A percentile compares a stretch with the other conserved stretches of the same genome.
phyloP scores from a whole-genome alignment of 2,329 filamentous ascomycete species.

The Diaporthe citrichinensis region DNA sequence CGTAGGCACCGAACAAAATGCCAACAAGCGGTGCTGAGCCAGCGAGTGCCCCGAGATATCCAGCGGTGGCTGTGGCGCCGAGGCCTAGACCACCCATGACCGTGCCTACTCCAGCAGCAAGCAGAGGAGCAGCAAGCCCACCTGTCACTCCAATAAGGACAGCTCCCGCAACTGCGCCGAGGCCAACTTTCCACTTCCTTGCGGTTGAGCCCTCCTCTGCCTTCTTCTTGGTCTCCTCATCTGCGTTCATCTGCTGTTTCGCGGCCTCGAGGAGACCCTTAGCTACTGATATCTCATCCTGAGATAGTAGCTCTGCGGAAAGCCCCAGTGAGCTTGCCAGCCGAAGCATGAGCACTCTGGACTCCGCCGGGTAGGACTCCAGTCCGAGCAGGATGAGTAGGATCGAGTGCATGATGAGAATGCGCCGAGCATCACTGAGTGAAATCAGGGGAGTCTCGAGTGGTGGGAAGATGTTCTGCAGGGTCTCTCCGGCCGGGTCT shows the following conservation, averaged over 20 bases:
- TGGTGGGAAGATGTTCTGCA: slow-evolving; percentile 67
- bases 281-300: slow-evolving; percentile 83
- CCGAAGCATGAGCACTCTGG: slow-evolving; percentile 77
- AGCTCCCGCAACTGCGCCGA: slow-evolving; percentile 90
- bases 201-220: slow-evolving; percentile 78
- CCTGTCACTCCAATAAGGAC: slow-evolving; percentile 93
- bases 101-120: slow-evolving; percentile 87
- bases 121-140: slow-evolving; percentile 86
- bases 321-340: slow-evolving; percentile 78
- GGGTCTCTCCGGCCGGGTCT: slow-evolving; percentile 53
- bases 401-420: slow-evolving; percentile 60
- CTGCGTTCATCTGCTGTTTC: slow-evolving; percentile 72
- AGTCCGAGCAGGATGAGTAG: slow-evolving; percentile 79
- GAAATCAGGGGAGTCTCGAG: slow-evolving; percentile 69
- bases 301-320: slow-evolving; percentile 71
- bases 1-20: slow-evolving; percentile 89
- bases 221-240: slow-evolving; percentile 81
- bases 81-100: slow-evolving; percentile 89
- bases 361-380: slow-evolving; percentile 82
- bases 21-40: slow-evolving; percentile 89
- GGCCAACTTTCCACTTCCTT: slow-evolving; percentile 89
- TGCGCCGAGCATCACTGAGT: slow-evolving; percentile 51
- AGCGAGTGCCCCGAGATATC: slow-evolving; percentile 87
- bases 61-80: slow-evolving; percentile 78
- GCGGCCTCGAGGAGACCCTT: slow-evolving; percentile 79